Conservation (phyloP, 371 early-diverging fungal genomes). For the Saksenaea oblongispora region DNA sequence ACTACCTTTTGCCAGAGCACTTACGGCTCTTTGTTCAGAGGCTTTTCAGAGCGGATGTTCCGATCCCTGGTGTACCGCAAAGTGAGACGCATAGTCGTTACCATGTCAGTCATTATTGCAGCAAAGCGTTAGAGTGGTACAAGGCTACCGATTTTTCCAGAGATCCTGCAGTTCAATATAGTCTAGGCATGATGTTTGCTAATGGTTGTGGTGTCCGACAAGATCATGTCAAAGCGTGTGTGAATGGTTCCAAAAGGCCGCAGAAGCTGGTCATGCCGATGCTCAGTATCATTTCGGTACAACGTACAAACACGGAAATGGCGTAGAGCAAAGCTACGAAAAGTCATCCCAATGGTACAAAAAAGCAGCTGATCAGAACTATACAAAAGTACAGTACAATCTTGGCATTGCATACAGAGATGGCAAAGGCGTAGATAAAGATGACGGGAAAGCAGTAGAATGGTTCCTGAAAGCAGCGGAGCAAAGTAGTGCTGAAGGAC, state of each 20-base stretch:
- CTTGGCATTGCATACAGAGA: neutral
- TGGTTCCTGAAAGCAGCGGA: too few species aligned
- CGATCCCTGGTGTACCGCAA: too few species aligned
- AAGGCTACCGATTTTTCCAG: too few species aligned
- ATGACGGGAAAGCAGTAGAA: neutral
- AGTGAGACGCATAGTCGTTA: too few species aligned
- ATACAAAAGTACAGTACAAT: neutral
- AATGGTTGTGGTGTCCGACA: constrained; percentile 71
- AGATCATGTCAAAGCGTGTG: constrained; percentile 60
- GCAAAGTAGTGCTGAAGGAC: neutral
- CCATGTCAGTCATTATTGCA: too few species aligned
- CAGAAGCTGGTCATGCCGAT: constrained; percentile 63
- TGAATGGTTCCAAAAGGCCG: constrained; percentile 67
- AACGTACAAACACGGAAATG: too few species aligned
- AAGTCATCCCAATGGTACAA: neutral
- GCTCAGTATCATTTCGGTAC: constrained; percentile 83
- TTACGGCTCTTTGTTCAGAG: too few species aligned
- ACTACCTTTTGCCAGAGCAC: too few species aligned
- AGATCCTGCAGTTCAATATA: constrained; percentile 79
- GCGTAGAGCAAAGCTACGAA: too few species aligned
- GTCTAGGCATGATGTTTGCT: constrained; percentile 78
- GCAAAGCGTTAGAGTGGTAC: too few species aligned
- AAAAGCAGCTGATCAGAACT: neutral
- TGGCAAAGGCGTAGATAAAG: neutral
- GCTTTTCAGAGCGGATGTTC: too few species aligned